A percentile compares a stretch with the other conserved stretches of the same genome.
These are phyloP conservation scores for Ophiocordyceps robertsii DNA, from an alignment of 2,329 filamentous ascomycete genomes.

Conservation along the genomic window DNA sequence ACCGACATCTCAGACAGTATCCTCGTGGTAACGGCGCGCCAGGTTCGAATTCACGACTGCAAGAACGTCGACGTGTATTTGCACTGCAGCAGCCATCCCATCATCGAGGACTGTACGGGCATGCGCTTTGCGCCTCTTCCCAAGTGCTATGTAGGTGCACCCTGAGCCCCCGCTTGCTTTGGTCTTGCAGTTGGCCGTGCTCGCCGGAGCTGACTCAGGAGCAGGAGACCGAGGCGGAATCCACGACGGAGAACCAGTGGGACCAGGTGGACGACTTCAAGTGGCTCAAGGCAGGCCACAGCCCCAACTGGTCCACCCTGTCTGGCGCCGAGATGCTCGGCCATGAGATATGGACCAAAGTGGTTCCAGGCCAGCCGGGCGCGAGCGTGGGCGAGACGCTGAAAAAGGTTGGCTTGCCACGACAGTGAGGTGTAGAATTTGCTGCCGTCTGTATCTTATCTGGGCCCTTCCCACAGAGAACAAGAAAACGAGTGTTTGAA, in stretches of 20 bases:
- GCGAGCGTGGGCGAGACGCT: constrained; percentile 54
- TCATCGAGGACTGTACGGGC: constrained; percentile 76
- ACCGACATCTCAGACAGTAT: constrained; percentile 61
- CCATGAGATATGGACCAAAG: constrained; percentile 54
- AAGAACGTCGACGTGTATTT: constrained; percentile 72
- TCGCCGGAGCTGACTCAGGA: neutral
- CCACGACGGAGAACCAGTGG: constrained; percentile 53
- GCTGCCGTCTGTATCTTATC: too few species aligned
- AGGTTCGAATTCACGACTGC: constrained; percentile 88
- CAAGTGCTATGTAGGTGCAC: constrained; percentile 44
- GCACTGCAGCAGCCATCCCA: constrained; percentile 68
- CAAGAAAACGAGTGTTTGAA: too few species aligned
- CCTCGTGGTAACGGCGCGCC: constrained; percentile 68
- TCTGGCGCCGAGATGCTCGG: constrained; percentile 43
- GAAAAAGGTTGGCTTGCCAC: constrained; percentile 30
- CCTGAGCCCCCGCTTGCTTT: neutral
- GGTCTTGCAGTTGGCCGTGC: neutral
- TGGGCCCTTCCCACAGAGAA: too few species aligned
- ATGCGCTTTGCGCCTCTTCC: constrained; percentile 74
- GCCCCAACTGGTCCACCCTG: constrained; percentile 76
- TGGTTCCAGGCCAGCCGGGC: constrained; percentile 50
- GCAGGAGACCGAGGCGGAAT: constrained; percentile 16
- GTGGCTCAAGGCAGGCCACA: constrained; percentile 77
- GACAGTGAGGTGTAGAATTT: neutral
- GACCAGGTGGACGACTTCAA: constrained; percentile 93